phyloP scores from a whole-genome alignment of 2,329 filamentous ascomycete species.

The Ascochyta viciae-villosae region DNA sequence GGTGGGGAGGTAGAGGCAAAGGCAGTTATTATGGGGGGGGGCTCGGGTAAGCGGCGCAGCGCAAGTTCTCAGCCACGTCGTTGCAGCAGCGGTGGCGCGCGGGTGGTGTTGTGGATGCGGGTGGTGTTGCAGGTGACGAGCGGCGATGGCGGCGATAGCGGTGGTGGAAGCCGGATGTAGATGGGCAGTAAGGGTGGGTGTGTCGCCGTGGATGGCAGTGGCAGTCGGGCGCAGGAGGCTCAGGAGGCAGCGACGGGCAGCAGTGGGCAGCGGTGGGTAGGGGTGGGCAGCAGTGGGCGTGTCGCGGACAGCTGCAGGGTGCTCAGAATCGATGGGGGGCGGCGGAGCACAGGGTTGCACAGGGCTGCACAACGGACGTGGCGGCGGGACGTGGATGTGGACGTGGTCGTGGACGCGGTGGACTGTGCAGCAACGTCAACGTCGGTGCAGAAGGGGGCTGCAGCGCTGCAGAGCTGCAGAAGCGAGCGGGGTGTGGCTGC shows the following conservation, averaged over 20 bases:
- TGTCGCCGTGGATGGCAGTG: slow-evolving; percentile 3
- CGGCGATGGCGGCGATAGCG: slow-evolving; percentile 30
- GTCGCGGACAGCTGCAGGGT: slow-evolving; percentile 38
- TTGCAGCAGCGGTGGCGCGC: slow-evolving; percentile 24
- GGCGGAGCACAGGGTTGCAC: slow-evolving; percentile 34
- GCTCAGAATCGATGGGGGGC: slow-evolving; percentile 31
- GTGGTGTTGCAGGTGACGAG: slow-evolving; percentile 33
- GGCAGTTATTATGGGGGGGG: slow-evolving; percentile 10
- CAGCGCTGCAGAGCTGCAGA: slow-evolving; percentile 9
- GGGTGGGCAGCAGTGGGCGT: slow-evolving; percentile 32
- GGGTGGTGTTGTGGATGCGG: not conserved
- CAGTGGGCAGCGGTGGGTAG: slow-evolving; percentile 27
- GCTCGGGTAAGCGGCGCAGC: slow-evolving; percentile 12
- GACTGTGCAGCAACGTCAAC: slow-evolving; percentile 31
- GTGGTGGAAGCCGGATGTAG: slow-evolving; percentile 22
- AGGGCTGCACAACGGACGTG: slow-evolving; percentile 18
- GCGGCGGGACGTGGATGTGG: slow-evolving; percentile 24
- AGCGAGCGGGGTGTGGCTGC: slow-evolving; percentile 21
- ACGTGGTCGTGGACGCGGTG: slow-evolving; percentile 19
- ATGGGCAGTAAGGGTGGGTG: slow-evolving; percentile 23
- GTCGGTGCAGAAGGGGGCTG: slow-evolving; percentile 25
- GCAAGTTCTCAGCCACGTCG: slow-evolving; percentile 26
- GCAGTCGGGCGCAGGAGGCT: slow-evolving; percentile 16
- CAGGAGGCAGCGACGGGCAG: slow-evolving; percentile 11
- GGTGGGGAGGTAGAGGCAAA: slow-evolving; percentile 4